Base-by-base conservation (phyloP, 345 rosid species). In the Dimocarpus longan region DNA sequence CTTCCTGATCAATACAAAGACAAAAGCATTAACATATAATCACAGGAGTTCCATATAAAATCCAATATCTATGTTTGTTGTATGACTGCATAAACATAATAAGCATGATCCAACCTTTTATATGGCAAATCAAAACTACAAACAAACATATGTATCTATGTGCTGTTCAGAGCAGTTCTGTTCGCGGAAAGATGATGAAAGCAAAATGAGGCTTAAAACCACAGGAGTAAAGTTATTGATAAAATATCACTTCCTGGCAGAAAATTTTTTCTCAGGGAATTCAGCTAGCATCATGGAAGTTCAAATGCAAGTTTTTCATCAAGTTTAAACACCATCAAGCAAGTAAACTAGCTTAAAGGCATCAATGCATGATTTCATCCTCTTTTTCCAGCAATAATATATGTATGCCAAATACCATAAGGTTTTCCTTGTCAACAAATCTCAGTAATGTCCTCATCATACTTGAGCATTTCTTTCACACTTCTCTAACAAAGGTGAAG, bases 1-100 rank as follows among this genome's bases (percentile, higher is more conserved):
- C 95, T 87, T 96, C 99, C 99, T 96, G 91, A 75, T 76, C 68
- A 56, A 50, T 46, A 78, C 28, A 64, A 64, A 74, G 21, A 1
- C 52, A 59, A 60, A 81, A 8, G 1, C 15, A 63, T 9, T 11
- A 28, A 50, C 16, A 37, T 24, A n/a, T 32, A 24, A 24, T 5
- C 24, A 10, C 12, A 59, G 16, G 67, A 39, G 16, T 43, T 12
- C 12, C 3, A 78, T 66, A 21, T 5, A 28, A 52, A n/a, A 8
- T 65, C 63, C 46, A 42, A 62, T 32, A 13, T 8, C 66, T 8
- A 42, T 6, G 39, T 48, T 77, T 60, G 52, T 69, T 66, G 71
- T 74, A 62, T 74, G 71, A 32, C 56, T 26, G 66, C 32, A n/a
- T 13, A 37, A 39, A 76, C 32, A 24, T 7, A 22, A 13, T 21